These are phyloP conservation scores for Gossypium laxum DNA, from an alignment of 441 rosid genomes.

Conservation along the genomic window DNA sequence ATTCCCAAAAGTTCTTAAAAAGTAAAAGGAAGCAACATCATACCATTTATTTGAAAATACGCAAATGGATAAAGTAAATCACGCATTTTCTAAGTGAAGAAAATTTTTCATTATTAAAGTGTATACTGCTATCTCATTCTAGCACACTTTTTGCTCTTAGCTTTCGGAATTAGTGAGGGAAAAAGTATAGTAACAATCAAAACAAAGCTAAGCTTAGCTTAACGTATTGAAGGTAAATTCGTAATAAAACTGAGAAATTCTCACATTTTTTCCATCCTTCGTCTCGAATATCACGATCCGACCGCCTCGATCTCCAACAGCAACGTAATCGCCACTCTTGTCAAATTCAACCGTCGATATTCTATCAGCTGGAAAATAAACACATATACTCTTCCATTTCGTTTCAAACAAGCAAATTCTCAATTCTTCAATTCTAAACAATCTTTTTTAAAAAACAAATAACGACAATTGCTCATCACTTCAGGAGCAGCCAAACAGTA, in stretches of 20 bases:
- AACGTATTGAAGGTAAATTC: neutral
- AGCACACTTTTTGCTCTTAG: neutral
- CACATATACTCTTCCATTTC: neutral
- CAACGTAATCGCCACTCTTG: slow-evolving; percentile 51
- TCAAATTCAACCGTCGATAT: slow-evolving; percentile 48
- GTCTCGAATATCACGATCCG: slow-evolving; percentile 51
- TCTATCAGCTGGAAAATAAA: slow-evolving; percentile 31
- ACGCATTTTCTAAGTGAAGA: neutral
- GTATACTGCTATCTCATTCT: neutral
- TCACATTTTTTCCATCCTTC: slow-evolving; percentile 31
- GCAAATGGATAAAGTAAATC: neutral
- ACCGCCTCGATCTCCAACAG: slow-evolving; percentile 58
- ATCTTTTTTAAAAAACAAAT: neutral
- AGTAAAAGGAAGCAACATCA: neutral
- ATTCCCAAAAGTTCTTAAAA: neutral
- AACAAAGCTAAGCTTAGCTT: neutral
- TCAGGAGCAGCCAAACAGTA: neutral
- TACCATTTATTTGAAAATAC: neutral
- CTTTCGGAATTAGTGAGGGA: neutral
- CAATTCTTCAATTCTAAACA: neutral
- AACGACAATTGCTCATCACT: neutral
- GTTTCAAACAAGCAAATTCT: neutral
- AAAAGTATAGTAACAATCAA: neutral
- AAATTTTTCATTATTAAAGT: neutral
- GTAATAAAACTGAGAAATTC: slow-evolving; percentile 13